Evolutionary conservation across 345 rosid genomes (phyloP).

Genomic region (Limnanthes douglasii): DNA sequence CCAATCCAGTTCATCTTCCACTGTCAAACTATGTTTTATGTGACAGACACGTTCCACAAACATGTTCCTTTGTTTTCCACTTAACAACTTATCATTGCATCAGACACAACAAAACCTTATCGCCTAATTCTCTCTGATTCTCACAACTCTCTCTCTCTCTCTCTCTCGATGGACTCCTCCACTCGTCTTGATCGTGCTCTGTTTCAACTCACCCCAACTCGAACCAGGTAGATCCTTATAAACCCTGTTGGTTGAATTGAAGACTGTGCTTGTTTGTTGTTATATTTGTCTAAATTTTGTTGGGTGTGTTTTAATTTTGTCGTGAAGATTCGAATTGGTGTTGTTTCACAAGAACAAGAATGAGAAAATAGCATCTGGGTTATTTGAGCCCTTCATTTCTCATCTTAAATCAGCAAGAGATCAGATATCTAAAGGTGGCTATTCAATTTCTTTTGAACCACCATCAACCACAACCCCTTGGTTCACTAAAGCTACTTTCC

Average conservation of each 20-base stretch:
- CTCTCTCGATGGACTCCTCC: constrained; percentile 32
- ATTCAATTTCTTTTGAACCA: constrained; percentile 63
- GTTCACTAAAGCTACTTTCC: constrained; percentile 83
- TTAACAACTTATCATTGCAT: too few species aligned
- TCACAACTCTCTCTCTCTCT: constrained; percentile 10
- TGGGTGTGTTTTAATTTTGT: neutral
- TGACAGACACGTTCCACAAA: too few species aligned
- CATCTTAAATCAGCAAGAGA: constrained; percentile 67
- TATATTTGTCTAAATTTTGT: neutral
- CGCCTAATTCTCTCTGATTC: too few species aligned
- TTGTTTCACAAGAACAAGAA: constrained; percentile 40
- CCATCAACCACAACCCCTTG: constrained; percentile 34
- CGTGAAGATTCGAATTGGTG: constrained; percentile 61
- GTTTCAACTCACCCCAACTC: constrained; percentile 87
- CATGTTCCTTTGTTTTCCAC: too few species aligned
- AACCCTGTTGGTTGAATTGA: constrained; percentile 2
- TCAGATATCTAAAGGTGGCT: constrained; percentile 76
- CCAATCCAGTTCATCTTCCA: too few species aligned
- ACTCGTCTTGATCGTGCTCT: constrained; percentile 53
- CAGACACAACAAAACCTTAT: too few species aligned
- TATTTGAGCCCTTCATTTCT: constrained; percentile 63
- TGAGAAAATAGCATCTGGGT: constrained; percentile 83
- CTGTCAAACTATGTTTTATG: too few species aligned
- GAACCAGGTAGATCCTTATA: constrained; percentile 39
- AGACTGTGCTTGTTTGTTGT: neutral